phyloP scores from a whole-genome alignment of 495 filamentous ascomycete species.

The Talaromyces thailandensis region DNA sequence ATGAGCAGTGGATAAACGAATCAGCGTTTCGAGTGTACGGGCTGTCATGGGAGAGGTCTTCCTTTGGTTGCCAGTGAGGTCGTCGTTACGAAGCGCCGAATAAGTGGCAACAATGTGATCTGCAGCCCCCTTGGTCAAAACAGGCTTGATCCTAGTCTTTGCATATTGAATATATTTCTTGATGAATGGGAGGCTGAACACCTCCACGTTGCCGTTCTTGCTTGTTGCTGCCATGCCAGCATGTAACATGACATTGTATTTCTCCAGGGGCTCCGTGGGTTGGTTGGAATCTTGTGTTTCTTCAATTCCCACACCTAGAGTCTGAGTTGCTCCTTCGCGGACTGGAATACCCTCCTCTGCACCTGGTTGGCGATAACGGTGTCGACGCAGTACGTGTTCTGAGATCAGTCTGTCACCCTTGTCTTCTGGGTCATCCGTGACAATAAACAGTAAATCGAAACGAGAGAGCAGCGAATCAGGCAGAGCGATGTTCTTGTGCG shows the following conservation, averaged over 20 bases:
- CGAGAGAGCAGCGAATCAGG: constrained; percentile 95
- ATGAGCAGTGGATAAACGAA: constrained; percentile 93
- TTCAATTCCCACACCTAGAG: constrained; percentile 81
- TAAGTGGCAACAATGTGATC: constrained; percentile 92
- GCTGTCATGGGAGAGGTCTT: constrained; percentile 93
- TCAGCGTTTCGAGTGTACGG: constrained; percentile 93
- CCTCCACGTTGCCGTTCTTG: constrained; percentile 66
- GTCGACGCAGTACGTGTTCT: constrained; percentile 96
- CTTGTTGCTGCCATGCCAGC: constrained; percentile 73
- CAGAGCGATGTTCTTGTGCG: constrained; percentile 95
- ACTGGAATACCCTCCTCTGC: constrained; percentile 94
- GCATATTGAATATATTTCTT: constrained; percentile 99
- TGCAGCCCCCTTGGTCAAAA: constrained; percentile 85
- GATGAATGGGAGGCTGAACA: constrained; percentile 97
- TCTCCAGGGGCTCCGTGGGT: constrained; percentile 88
- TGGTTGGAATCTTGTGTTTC: constrained; percentile 60
- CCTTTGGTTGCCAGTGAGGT: constrained; percentile 86
- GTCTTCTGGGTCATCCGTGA: constrained; percentile 97
- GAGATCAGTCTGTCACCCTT: constrained; percentile 82
- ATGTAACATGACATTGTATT: constrained; percentile 93
- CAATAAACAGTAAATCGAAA: constrained; percentile 98
- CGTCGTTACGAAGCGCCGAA: constrained; percentile 89
- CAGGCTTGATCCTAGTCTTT: constrained; percentile 82
- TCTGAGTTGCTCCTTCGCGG: constrained; percentile 76
- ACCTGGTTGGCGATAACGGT: constrained; percentile 88